A percentile compares a stretch with the other conserved stretches of the same genome.
Evolutionary conservation across 75 land plant species (phyloP).

Genomic region (Adiantum capillusveneris): DNA sequence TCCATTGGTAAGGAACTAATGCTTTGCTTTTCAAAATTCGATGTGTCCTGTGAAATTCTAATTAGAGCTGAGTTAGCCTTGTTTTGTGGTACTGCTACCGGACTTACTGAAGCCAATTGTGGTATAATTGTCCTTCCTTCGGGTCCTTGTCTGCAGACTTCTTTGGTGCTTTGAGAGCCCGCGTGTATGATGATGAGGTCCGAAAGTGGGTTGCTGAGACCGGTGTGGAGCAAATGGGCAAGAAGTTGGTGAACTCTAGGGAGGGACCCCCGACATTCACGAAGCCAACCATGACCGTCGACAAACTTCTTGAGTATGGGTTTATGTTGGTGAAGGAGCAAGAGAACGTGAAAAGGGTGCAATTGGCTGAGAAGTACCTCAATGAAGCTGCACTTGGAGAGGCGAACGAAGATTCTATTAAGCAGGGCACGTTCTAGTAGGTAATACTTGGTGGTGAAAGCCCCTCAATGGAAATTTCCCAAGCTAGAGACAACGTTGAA

Average conservation of each 20-base stretch:
- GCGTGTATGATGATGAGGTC: slow-evolving; percentile 94
- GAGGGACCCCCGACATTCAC: slow-evolving; percentile 85
- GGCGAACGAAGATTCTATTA: slow-evolving; percentile 75
- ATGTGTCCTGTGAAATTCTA: no score
- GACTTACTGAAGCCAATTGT: no score
- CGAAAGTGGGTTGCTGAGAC: slow-evolving; percentile 63
- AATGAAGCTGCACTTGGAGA: slow-evolving; percentile 75
- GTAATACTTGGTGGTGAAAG: no score
- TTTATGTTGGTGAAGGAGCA: slow-evolving; percentile 91
- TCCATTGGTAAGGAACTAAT: slow-evolving; percentile 94
- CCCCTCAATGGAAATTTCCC: no score
- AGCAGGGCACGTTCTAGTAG: slow-evolving; percentile 54
- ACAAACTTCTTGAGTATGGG: slow-evolving; percentile 81
- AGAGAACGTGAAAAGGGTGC: slow-evolving; percentile 95
- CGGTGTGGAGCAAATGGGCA: slow-evolving; percentile 73
- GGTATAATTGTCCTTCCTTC: background rate
- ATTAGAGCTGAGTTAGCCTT: slow-evolving; percentile 5
- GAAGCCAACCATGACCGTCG: slow-evolving; percentile 80
- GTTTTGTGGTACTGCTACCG: slow-evolving; percentile 34
- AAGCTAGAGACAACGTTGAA: no score
- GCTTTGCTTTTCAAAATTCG: no score
- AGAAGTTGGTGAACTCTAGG: slow-evolving; percentile 85
- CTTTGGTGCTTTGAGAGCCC: slow-evolving; percentile 92
- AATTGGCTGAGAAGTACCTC: slow-evolving; percentile 86
- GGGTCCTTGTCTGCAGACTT: slow-evolving; percentile 49